Evolutionary conservation across 495 filamentous ascomycete genomes (phyloP).

Genomic region (Neurospora discreta): DNA sequence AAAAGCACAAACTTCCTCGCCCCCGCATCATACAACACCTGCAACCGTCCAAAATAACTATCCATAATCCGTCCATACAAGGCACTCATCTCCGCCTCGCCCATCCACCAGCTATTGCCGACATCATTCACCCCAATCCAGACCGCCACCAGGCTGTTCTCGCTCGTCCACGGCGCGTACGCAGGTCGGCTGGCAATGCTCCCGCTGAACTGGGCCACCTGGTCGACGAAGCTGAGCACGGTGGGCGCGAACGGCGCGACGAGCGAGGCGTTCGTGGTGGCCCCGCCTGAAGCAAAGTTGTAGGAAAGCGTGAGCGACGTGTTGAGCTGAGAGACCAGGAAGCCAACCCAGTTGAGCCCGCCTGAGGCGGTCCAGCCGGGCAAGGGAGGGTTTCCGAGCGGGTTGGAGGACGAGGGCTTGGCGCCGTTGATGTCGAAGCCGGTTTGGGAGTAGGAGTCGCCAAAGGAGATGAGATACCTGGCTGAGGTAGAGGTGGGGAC

Average conservation of each 20-base stretch:
- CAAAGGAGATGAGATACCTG: conserved; percentile 30
- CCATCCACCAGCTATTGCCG: conserved; percentile 49
- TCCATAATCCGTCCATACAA: conserved; percentile 46
- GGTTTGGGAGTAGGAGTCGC: conserved; percentile 43
- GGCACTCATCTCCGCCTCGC: conserved; percentile 21
- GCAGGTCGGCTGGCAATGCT: conserved; percentile 18
- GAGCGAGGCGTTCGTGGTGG: conserved; percentile 52
- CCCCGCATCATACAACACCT: conserved; percentile 50
- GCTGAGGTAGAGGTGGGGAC: background rate
- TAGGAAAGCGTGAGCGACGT: conserved; percentile 47
- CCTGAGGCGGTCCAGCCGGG: conserved; percentile 49
- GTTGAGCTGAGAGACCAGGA: conserved; percentile 53
- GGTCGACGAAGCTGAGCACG: conserved; percentile 48
- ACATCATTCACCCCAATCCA: conserved; percentile 81
- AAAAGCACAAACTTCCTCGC: conserved; percentile 68
- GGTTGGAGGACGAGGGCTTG: conserved; percentile 53
- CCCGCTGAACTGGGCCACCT: conserved; percentile 41
- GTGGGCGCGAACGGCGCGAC: conserved; percentile 34
- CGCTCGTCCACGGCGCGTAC: conserved; percentile 47
- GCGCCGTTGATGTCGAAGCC: conserved; percentile 52
- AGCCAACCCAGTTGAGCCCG: conserved; percentile 59
- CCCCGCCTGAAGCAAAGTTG: conserved; percentile 60
- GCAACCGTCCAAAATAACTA: conserved; percentile 43
- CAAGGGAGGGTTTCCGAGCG: conserved; percentile 64
- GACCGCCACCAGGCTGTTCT: conserved; percentile 52